A percentile compares a stretch with the other conserved stretches of the same genome.
phyloP scores from a whole-genome alignment of 139 green algal species.

The Axilococcus clingmanii region DNA sequence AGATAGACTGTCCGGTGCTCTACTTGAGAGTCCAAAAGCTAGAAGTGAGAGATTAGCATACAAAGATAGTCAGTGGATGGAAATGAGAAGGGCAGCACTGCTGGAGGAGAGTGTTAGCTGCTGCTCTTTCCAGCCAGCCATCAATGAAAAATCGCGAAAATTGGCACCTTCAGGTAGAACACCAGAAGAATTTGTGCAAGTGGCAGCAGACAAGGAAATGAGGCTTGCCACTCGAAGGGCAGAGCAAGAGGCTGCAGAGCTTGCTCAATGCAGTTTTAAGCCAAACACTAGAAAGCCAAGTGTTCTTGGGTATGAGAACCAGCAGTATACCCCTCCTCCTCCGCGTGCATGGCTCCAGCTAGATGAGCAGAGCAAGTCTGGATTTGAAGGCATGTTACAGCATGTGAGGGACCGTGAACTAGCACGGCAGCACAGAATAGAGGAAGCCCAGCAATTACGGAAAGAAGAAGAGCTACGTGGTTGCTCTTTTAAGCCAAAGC shows the following conservation, averaged over 20 bases:
- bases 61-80: not conserved
- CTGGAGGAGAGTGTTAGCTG: not conserved
- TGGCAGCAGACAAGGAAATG: not conserved
- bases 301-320: not conserved
- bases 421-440: not conserved
- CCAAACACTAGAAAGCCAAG: not conserved
- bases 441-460: not conserved
- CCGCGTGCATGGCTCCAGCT: not conserved
- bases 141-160: not conserved
- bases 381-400: not conserved
- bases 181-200: too few species aligned
- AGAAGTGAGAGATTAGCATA: not conserved
- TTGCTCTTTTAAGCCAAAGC: conserved; percentile 8
- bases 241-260: not conserved
- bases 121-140: not conserved
- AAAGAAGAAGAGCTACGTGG: conserved; percentile 1
- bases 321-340: not conserved
- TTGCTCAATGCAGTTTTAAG: not conserved
- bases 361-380: not conserved
- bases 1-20: not conserved
- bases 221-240: not conserved
- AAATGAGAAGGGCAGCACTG: not conserved
- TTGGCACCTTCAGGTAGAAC: not conserved
- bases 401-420: not conserved
- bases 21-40: not conserved